Percentiles rank a stretch among this genome's conserved stretches.
phyloP scores from a whole-genome alignment of 768 basidiomycete genomes.

The Cystofilobasidium bisporidii region DNA sequence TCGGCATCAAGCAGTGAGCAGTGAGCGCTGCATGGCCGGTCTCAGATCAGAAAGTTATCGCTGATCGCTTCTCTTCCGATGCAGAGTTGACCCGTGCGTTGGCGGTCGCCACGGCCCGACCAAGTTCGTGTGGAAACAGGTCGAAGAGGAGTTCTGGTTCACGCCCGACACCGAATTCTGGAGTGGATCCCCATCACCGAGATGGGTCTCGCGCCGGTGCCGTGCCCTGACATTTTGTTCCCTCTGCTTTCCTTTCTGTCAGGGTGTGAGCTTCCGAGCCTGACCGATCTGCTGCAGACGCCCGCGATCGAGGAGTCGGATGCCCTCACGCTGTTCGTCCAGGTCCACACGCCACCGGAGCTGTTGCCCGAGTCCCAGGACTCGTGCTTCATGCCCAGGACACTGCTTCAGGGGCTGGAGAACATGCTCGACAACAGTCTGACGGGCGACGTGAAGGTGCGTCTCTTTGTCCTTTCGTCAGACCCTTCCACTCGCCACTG shows the following conservation, averaged over 20 bases:
- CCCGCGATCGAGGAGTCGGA: slow-evolving; percentile 53
- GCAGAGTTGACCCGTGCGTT: too few species aligned
- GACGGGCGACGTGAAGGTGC: slow-evolving; percentile 19
- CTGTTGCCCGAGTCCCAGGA: slow-evolving; percentile 60
- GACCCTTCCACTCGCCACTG: too few species aligned
- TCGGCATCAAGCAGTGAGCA: not conserved
- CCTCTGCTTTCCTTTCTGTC: slow-evolving; percentile 15
- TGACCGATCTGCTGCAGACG: slow-evolving; percentile 56
- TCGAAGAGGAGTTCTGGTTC: not conserved
- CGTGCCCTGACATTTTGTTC: not conserved
- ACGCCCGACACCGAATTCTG: not conserved
- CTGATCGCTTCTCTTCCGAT: too few species aligned
- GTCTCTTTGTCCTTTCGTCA: not conserved
- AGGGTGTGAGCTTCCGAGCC: slow-evolving; percentile 57
- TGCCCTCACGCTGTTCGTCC: slow-evolving; percentile 62
- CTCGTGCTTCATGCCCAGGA: slow-evolving; percentile 55
- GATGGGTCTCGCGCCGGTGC: too few species aligned
- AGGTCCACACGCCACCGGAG: slow-evolving; percentile 56
- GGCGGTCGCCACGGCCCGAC: too few species aligned
- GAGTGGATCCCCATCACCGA: too few species aligned
- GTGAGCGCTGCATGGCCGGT: too few species aligned
- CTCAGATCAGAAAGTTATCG: too few species aligned
- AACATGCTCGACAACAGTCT: slow-evolving; percentile 55
- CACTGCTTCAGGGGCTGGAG: slow-evolving; percentile 60
- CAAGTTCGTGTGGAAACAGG: not conserved